Evolutionary conservation across 1,139 yeast species (phyloP).

Genomic region (Schwanniomyces etchellsii): DNA sequence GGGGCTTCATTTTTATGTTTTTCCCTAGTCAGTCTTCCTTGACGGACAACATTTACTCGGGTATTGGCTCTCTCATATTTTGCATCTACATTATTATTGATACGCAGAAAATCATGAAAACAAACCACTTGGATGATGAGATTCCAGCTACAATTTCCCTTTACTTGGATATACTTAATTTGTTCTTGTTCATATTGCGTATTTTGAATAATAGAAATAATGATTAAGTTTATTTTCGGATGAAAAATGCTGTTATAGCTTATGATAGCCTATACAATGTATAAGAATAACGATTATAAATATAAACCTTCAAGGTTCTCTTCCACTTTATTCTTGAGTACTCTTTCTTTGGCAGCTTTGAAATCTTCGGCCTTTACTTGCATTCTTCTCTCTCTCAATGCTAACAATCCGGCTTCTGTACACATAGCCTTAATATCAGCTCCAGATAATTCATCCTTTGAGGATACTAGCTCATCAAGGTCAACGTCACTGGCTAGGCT

Average conservation of each 20-base stretch:
- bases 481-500: constrained; percentile 82
- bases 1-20: constrained; percentile 66
- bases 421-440: constrained; percentile 99
- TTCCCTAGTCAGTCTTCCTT: constrained; percentile 51
- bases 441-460: constrained; percentile 94
- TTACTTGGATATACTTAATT: constrained; percentile 76
- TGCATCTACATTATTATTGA: constrained; percentile 71
- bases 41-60: constrained; percentile 60
- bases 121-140: constrained; percentile 81
- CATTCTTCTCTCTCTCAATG: constrained; percentile 97
- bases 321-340: constrained; percentile 94
- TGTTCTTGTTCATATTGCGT: constrained; percentile 72
- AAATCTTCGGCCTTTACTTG: constrained; percentile 95
- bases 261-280: no score
- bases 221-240: constrained; percentile 5
- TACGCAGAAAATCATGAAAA: constrained; percentile 77
- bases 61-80: constrained; percentile 70
- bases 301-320: constrained; percentile 95
- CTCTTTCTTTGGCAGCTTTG: constrained; percentile 92
- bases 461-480: constrained; percentile 81
- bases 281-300: constrained; percentile 54
- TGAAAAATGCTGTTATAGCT: background rate
- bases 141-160: constrained; percentile 71
- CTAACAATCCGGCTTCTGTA: constrained; percentile 95
- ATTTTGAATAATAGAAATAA: constrained; percentile 51